phyloP scores from a whole-genome alignment of 2,329 filamentous ascomycete genomes.

The Aspergillus fumigatus region DNA sequence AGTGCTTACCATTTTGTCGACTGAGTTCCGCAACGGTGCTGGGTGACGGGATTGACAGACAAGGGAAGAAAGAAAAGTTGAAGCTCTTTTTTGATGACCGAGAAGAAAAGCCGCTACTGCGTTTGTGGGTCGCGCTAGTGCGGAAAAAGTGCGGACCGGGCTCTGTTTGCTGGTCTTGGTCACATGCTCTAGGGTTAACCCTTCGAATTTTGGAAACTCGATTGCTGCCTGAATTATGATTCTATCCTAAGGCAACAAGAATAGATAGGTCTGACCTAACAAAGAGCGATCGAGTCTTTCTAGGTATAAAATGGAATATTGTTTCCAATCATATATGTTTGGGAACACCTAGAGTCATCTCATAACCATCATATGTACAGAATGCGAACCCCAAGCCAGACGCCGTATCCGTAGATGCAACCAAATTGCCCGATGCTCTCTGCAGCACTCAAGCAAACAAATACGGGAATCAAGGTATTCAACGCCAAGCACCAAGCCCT shows the following conservation, averaged over 20 bases:
- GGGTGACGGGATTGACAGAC: constrained; percentile 43
- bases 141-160: constrained; percentile 14
- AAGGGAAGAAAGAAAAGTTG: constrained; percentile 24
- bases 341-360: not conserved
- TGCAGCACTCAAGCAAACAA: not conserved
- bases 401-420: not conserved
- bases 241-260: not conserved
- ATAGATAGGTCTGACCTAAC: not conserved
- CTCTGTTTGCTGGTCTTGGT: not conserved
- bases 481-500: constrained; percentile 39
- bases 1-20: constrained; percentile 61
- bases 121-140: constrained; percentile 33
- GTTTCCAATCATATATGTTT: not conserved
- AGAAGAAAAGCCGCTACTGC: constrained; percentile 21
- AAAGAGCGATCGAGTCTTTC: not conserved
- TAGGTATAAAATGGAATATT: not conserved
- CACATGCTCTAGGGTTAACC: constrained; percentile 20
- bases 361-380: not conserved
- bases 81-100: constrained; percentile 10
- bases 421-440: not conserved
- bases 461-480: constrained; percentile 7
- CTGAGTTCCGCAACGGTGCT: constrained; percentile 47
- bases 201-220: not conserved
- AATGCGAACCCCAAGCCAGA: not conserved
- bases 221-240: not conserved